A percentile compares a stretch with the other conserved stretches of the same genome.
phyloP scores from a whole-genome alignment of 164 flowering plant genomes.

The Stephania japonica region DNA sequence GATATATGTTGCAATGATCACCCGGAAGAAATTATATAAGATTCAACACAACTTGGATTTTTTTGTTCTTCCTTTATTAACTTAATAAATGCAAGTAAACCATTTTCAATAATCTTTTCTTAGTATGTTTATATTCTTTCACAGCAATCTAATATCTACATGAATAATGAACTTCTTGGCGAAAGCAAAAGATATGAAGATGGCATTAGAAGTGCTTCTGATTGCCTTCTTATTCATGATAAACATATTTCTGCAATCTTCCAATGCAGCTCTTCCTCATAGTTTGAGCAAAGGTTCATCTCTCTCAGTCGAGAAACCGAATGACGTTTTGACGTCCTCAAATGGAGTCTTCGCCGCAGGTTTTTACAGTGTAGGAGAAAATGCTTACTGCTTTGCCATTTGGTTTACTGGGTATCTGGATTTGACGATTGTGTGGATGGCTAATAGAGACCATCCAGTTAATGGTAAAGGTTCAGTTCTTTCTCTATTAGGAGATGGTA shows the following conservation, averaged over 20 bases:
- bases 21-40: too few relatives aligned
- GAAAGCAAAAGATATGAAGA: not conserved
- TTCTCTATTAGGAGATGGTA: constrained; percentile 16
- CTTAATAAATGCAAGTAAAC: too few relatives aligned
- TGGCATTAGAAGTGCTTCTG: not conserved
- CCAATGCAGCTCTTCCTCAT: not conserved
- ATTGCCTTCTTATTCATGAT: not conserved
- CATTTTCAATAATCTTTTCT: too few relatives aligned
- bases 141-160: too few relatives aligned
- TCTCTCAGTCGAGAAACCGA: constrained; percentile 17
- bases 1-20: too few relatives aligned
- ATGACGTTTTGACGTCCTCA: constrained; percentile 15
- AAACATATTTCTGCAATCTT: too few relatives aligned
- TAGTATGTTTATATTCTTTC: too few relatives aligned
- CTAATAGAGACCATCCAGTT: constrained; percentile 39
- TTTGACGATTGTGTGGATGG: constrained; percentile 32
- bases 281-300: constrained; percentile 25
- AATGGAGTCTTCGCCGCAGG: constrained; percentile 24
- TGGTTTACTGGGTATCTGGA: constrained; percentile 14
- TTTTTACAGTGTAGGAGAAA: constrained; percentile 24
- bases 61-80: too few relatives aligned
- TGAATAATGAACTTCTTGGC: not conserved
- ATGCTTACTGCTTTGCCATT: constrained; percentile 26
- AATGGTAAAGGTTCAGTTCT: constrained; percentile 32
- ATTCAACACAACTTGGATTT: too few relatives aligned